Percentiles rank a stretch among this genome's conserved stretches.
Evolutionary conservation across 202 grass and related monocot genomes (phyloP).

Genomic region (Zizania palustris): DNA sequence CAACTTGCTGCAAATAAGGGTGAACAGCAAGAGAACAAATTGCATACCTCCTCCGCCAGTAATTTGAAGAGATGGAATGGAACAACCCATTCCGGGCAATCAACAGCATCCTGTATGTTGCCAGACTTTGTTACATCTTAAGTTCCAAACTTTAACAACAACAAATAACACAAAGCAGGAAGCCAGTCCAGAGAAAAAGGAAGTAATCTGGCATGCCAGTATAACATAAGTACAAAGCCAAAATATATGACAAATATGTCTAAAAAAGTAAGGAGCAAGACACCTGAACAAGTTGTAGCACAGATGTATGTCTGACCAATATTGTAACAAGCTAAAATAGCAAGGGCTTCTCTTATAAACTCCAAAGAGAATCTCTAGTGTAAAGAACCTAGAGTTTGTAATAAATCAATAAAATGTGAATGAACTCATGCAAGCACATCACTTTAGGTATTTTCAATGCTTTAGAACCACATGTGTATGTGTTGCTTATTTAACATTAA

Average conservation of each 20-base stretch:
- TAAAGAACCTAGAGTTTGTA: slow-evolving; percentile 12
- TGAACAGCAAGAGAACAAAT: slow-evolving; percentile 23
- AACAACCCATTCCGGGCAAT: slow-evolving; percentile 97
- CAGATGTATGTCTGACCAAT: slow-evolving; percentile 7
- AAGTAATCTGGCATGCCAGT: neutral
- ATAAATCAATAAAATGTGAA: neutral
- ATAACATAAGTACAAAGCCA: neutral
- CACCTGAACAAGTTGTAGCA: slow-evolving; percentile 17
- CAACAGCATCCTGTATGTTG: slow-evolving; percentile 85
- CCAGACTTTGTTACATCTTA: slow-evolving; percentile 25
- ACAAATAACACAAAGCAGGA: slow-evolving; percentile 10
- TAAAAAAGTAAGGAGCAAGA: neutral
- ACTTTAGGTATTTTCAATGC: neutral
- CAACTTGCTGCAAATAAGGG: neutral
- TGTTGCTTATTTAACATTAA: neutral
- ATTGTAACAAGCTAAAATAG: neutral
- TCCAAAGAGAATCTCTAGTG: neutral
- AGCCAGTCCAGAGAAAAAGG: neutral
- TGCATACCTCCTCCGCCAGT: slow-evolving; percentile 74
- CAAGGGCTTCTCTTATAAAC: neutral
- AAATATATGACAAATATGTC: neutral
- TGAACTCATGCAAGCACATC: neutral
- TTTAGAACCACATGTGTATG: neutral
- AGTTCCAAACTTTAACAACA: neutral
- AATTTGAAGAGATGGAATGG: slow-evolving; percentile 88